Evolutionary conservation across 257 asterid species (phyloP).

Genomic region (Forsythia viridissima): DNA sequence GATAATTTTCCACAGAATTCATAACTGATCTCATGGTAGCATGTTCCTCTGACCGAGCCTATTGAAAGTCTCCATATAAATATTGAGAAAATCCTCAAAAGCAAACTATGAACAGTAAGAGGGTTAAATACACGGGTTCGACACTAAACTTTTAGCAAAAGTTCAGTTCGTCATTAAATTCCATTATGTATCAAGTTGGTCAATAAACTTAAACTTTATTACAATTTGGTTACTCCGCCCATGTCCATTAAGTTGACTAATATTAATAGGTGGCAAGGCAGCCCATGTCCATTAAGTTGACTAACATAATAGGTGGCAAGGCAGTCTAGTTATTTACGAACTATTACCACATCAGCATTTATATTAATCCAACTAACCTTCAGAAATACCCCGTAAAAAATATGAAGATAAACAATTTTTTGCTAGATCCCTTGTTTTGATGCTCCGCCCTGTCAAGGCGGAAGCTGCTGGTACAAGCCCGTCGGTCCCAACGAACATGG

Average conservation of each 20-base stretch:
- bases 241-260: neutral
- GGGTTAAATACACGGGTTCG: neutral
- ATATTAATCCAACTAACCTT: neutral
- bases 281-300: neutral
- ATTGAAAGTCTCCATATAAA: constrained; percentile 2
- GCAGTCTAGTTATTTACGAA: neutral
- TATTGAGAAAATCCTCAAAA: neutral
- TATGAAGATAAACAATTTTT: neutral
- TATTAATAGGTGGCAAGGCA: neutral
- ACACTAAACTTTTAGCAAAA: neutral
- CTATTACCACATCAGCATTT: neutral
- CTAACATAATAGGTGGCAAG: neutral
- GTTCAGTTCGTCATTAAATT: neutral
- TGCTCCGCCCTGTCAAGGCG: neutral
- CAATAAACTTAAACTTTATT: neutral
- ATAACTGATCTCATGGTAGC: constrained; percentile 23
- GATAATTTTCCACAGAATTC: constrained; percentile 34
- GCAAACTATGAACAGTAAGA: constrained; percentile 1
- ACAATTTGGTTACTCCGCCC: neutral
- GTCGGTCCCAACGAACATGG: neutral
- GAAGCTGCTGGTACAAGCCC: neutral
- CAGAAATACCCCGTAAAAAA: neutral
- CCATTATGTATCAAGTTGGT: neutral
- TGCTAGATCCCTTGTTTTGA: neutral
- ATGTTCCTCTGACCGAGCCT: constrained; percentile 86